phyloP scores from a whole-genome alignment of 1,284 basidiomycete genomes.

The Sanghuangporus baumii region DNA sequence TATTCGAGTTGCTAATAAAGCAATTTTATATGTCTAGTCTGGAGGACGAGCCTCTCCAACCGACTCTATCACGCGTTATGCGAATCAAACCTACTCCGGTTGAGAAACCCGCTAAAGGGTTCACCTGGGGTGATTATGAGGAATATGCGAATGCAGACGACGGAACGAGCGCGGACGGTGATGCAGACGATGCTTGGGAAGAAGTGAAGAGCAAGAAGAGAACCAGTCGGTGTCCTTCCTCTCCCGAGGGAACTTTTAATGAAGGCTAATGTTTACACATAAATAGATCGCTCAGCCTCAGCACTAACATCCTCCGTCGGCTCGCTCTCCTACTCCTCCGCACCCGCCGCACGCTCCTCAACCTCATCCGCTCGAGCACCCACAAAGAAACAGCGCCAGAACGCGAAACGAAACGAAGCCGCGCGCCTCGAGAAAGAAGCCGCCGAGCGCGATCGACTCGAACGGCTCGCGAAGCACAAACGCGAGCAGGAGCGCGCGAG shows the following conservation, averaged over 20 bases:
- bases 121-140: conserved; percentile 73
- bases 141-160: conserved; percentile 46
- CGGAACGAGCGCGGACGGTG: conserved; percentile 52
- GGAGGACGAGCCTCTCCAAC: conserved; percentile 53
- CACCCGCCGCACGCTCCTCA: conserved; percentile 8
- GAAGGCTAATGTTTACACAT: neutral
- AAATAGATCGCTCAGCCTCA: conserved; percentile 12
- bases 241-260: neutral
- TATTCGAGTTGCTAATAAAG: conserved; percentile 9
- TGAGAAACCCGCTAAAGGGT: conserved; percentile 56
- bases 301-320: conserved; percentile 10
- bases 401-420: conserved; percentile 52
- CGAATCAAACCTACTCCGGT: conserved; percentile 49
- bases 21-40: conserved; percentile 37
- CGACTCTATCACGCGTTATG: conserved; percentile 53
- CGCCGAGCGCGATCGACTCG: conserved; percentile 46
- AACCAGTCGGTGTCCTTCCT: conserved; percentile 34
- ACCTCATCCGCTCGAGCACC: conserved; percentile 19
- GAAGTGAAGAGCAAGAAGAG: conserved; percentile 55
- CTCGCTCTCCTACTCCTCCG: neutral
- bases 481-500: conserved; percentile 49
- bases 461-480: conserved; percentile 51
- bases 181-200: conserved; percentile 61
- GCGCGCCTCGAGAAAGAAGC: conserved; percentile 52
- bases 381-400: conserved; percentile 60